Evolutionary conservation across 495 filamentous ascomycete genomes (phyloP).

Genomic region (Daldinia caldariorum): DNA sequence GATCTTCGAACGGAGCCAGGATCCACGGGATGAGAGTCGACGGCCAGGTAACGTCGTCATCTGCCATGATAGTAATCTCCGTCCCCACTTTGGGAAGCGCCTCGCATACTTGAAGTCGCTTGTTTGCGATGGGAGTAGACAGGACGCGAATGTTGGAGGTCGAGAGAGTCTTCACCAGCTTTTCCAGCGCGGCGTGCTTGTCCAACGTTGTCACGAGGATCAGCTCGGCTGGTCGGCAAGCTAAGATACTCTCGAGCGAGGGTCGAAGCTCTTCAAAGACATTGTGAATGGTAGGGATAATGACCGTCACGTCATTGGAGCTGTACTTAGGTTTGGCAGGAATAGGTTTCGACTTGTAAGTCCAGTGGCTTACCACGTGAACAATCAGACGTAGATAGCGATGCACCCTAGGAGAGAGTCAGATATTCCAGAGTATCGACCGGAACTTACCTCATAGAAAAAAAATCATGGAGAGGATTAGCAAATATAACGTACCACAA

Average conservation of each 20-base stretch:
- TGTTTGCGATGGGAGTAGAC: slow-evolving; percentile 52
- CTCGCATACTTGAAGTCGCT: slow-evolving; percentile 60
- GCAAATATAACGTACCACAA: slow-evolving; percentile 54
- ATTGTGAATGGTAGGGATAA: slow-evolving; percentile 65
- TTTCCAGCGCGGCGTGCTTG: slow-evolving; percentile 57
- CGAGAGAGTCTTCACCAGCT: slow-evolving; percentile 56
- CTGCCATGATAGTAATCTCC: slow-evolving; percentile 58
- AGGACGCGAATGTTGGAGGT: slow-evolving; percentile 57
- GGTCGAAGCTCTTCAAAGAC: slow-evolving; percentile 61
- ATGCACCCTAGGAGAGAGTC: slow-evolving; percentile 53
- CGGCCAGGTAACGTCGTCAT: slow-evolving; percentile 67
- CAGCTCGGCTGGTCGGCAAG: slow-evolving; percentile 61
- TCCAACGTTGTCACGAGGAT: slow-evolving; percentile 66
- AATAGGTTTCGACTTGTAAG: slow-evolving; percentile 53
- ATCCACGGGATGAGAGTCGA: slow-evolving; percentile 56
- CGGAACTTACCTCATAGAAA: neutral
- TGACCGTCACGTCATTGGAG: slow-evolving; percentile 62
- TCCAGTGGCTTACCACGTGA: slow-evolving; percentile 58
- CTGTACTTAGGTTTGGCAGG: slow-evolving; percentile 49
- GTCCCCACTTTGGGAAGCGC: slow-evolving; percentile 55
- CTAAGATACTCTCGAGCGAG: slow-evolving; percentile 64
- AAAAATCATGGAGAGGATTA: neutral
- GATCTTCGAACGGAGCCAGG: slow-evolving; percentile 63
- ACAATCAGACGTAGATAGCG: slow-evolving; percentile 60
- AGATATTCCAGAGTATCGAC: slow-evolving; percentile 21